These are phyloP conservation scores for Fusarium brachygibbosum DNA, from an alignment of 2,329 filamentous ascomycete species.

Conservation along the genomic window DNA sequence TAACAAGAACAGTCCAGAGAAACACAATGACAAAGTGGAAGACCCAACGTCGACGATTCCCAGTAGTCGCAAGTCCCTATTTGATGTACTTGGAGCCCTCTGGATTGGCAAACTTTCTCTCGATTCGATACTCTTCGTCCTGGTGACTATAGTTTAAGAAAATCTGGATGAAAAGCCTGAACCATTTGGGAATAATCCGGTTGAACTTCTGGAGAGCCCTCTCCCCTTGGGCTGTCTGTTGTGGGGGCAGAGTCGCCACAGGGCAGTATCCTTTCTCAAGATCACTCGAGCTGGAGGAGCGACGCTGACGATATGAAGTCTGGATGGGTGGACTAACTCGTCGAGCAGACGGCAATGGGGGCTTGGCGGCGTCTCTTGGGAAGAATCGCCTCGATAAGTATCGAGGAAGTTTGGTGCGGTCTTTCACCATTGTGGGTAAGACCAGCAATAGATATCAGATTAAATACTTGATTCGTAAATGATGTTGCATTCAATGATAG, in stretches of 20 bases:
- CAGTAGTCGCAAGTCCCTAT: neutral
- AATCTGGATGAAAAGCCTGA: neutral
- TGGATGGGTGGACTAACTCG: neutral
- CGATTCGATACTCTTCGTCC: neutral
- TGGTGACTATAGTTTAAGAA: neutral
- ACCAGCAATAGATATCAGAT: neutral
- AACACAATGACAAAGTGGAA: neutral
- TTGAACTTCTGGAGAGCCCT: rapidly evolving
- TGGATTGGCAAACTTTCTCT: neutral
- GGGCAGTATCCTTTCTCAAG: neutral
- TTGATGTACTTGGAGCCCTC: neutral
- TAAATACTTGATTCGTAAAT: neutral
- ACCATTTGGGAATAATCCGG: neutral
- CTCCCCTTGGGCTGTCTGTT: neutral
- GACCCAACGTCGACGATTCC: neutral
- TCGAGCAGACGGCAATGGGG: neutral
- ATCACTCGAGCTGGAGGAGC: neutral
- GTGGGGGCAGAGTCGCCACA: too few relatives aligned
- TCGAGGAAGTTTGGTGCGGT: neutral
- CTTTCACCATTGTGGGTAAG: neutral
- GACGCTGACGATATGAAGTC: too few relatives aligned
- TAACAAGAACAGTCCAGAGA: neutral
- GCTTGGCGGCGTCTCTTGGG: neutral
- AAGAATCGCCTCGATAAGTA: neutral
- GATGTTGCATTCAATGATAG: neutral